Conservation (phyloP, 257 asterid genomes). For the Ballota nigra region DNA sequence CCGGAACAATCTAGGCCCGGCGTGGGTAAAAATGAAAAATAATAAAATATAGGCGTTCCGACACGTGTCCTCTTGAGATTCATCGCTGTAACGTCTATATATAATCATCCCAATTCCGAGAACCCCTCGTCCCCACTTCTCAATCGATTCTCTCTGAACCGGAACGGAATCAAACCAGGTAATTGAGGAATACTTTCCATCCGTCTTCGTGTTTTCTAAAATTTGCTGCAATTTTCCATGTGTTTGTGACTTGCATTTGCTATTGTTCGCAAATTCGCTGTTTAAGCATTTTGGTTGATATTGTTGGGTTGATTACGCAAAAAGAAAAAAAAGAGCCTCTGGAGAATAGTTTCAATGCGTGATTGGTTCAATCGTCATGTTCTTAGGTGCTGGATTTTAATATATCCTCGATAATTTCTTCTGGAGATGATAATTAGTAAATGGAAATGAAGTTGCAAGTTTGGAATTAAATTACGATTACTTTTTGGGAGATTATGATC, state of each 20-base stretch:
- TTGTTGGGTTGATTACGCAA: background rate
- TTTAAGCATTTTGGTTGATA: background rate
- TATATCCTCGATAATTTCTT: background rate
- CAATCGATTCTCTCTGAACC: background rate
- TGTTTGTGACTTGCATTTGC: background rate
- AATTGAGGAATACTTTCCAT: background rate
- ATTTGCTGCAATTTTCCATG: background rate
- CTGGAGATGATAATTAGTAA: background rate
- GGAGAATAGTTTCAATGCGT: background rate
- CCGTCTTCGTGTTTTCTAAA: background rate
- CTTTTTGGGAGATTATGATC: background rate
- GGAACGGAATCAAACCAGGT: conserved; percentile 14
- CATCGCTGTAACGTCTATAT: conserved; percentile 1
- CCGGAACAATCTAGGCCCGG: conserved; percentile 32
- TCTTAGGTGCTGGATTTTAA: background rate
- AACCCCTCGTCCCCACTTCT: background rate
- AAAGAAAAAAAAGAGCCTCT: too few species aligned
- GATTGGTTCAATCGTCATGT: background rate
- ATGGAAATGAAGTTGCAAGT: background rate
- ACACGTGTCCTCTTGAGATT: conserved; percentile 21
- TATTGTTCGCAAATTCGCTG: background rate
- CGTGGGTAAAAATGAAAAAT: background rate
- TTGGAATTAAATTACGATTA: background rate
- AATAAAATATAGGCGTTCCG: background rate
- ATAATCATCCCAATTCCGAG: background rate